These are phyloP conservation scores for Sphaerulina populicola DNA, from an alignment of 2,329 filamentous ascomycete genomes.

Conservation along the genomic window DNA sequence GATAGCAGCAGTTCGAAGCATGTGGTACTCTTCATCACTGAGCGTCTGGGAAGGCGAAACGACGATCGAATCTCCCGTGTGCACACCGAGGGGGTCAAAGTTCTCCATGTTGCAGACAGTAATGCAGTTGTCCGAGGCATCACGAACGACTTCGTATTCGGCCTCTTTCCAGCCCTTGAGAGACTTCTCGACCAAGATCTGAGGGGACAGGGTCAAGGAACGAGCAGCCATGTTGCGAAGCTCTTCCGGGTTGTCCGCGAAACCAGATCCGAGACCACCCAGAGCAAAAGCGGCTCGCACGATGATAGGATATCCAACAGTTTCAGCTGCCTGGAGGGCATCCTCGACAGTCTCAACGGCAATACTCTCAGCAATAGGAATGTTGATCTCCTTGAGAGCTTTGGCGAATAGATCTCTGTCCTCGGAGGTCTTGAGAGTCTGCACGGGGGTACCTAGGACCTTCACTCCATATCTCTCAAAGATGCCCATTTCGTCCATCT, in stretches of 20 bases:
- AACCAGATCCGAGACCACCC: slow-evolving; percentile 90
- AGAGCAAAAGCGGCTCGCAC: slow-evolving; percentile 94
- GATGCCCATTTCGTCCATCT: slow-evolving; percentile 92
- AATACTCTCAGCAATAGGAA: slow-evolving; percentile 93
- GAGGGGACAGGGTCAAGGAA: slow-evolving; percentile 85
- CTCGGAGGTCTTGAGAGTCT: slow-evolving; percentile 88
- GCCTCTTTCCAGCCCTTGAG: slow-evolving; percentile 99
- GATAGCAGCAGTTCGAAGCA: slow-evolving; percentile 94
- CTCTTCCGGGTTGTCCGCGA: slow-evolving; percentile 89
- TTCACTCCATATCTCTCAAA: slow-evolving; percentile 94
- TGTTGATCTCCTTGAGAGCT: slow-evolving; percentile 92
- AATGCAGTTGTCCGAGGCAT: slow-evolving; percentile 97
- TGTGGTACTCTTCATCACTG: slow-evolving; percentile 98
- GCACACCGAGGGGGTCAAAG: slow-evolving; percentile 93
- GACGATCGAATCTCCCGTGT: slow-evolving; percentile 98
- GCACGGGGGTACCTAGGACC: slow-evolving; percentile 89
- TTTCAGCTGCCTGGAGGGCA: slow-evolving; percentile 75
- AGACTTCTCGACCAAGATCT: slow-evolving; percentile 96
- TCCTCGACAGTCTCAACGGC: slow-evolving; percentile 88
- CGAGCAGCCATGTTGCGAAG: slow-evolving; percentile 86
- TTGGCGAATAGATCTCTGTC: slow-evolving; percentile 94
- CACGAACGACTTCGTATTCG: slow-evolving; percentile 95
- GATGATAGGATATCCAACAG: slow-evolving; percentile 93
- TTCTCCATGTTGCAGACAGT: slow-evolving; percentile 99
- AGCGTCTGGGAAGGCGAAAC: slow-evolving; percentile 94